Evolutionary conservation across 2,329 filamentous ascomycete species (phyloP), one percentile per base, ranked within the genome.

Genomic region (Fusarium bactridioides): DNA sequence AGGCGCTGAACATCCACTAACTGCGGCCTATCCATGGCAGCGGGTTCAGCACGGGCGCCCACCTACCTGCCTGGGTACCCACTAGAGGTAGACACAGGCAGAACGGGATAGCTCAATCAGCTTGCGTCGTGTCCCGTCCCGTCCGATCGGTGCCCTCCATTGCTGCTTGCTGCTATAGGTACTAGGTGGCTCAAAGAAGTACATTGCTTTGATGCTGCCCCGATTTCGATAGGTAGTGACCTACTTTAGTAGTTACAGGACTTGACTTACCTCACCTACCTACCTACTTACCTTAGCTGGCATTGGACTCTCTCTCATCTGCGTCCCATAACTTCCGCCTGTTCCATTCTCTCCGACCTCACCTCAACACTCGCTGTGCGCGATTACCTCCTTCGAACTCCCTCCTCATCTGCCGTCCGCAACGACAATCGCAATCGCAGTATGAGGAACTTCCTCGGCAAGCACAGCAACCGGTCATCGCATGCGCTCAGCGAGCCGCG

Each of bases 401-500:
- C 23, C 41, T 48, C 48, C 41, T 40, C 51, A 33, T 44, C 50
- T 56, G 59, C 63, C 54, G 59, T 69, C 63, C 67, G 70, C 58
- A 64, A 62, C 67, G 68, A 62, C 63, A 62, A 67, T 69, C 65
- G 70, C 40, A 80, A 63, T 63, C 60, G 71, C 67, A 80, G 73
- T 69, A 89, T 89, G 87, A 86, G 84, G 77, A 81, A 81, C 80
- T 88, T 88, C 78, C 81, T 88, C 79, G 84, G 85, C 79, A 88
- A 83, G 83, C 84, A 87, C 80, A 85, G 83, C 83, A 87, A 87
- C 78, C 86, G 86, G 76, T 87, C 87, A 79, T 87, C 88, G 82
- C 86, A 87, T 78, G 84, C 85, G 72, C 83, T 88, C 76, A 82
- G 83, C 76, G 86, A 87, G 78, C 79, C 75, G 62, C 82, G 75